Conservation (phyloP, 176 grass and related monocot genomes). For the Cenchrus fungigraminus region DNA sequence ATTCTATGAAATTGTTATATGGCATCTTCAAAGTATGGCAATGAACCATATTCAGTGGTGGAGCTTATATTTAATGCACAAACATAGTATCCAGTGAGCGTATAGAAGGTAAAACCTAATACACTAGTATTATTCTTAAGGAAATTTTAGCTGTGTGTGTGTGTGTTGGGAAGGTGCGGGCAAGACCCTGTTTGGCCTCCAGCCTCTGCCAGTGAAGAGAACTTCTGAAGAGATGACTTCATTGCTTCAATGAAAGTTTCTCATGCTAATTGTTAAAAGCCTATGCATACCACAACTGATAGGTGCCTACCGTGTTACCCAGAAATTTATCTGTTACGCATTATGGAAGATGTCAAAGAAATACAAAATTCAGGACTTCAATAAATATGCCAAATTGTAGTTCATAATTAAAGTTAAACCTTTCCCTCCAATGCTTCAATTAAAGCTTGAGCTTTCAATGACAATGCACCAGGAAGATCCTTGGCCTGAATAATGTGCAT, state of each 20-base stretch:
- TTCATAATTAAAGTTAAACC: constrained; percentile 57
- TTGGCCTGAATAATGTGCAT: constrained; percentile 65
- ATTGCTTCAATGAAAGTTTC: constrained; percentile 20
- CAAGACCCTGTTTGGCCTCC: not conserved
- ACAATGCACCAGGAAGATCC: constrained; percentile 67
- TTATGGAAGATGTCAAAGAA: not conserved
- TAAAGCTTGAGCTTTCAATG: constrained; percentile 69
- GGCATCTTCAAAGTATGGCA: constrained; percentile 1
- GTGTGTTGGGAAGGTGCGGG: not conserved
- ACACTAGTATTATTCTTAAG: not conserved
- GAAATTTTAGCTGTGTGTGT: not conserved
- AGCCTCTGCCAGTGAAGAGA: not conserved
- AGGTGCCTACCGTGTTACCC: not conserved
- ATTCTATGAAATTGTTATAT: not conserved
- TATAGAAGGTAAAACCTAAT: not conserved
- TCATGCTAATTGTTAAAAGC: constrained; percentile 2
- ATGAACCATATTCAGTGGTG: not conserved
- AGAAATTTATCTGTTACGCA: constrained; percentile 18
- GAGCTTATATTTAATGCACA: not conserved
- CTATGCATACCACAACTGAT: constrained; percentile 18
- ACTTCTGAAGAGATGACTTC: constrained; percentile 17
- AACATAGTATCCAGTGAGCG: not conserved
- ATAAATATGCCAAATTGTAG: constrained; percentile 32
- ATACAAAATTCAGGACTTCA: constrained; percentile 14
- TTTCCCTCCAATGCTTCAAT: constrained; percentile 89